These are phyloP conservation scores for Colletotrichum karsti DNA, from an alignment of 2,329 filamentous ascomycete genomes.

Conservation along the genomic window DNA sequence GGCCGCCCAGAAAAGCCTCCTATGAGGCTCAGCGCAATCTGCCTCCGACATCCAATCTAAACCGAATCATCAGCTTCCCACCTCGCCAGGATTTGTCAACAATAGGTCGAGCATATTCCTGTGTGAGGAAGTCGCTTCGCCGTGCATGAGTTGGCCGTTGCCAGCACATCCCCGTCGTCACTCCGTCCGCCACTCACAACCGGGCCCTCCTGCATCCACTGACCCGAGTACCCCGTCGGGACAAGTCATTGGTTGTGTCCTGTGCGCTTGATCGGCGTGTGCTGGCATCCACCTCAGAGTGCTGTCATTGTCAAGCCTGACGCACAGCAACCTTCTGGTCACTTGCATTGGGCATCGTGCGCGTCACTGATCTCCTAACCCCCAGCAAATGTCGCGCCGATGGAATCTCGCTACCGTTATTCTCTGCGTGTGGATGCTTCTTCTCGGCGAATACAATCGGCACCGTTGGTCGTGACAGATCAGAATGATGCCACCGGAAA, in stretches of 20 bases:
- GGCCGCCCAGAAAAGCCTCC: not conserved
- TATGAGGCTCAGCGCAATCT: not conserved
- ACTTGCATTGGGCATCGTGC: constrained; percentile 14
- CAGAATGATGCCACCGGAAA: constrained; percentile 1
- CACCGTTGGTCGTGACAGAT: not conserved
- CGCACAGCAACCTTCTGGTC: constrained; percentile 1
- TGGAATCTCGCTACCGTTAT: constrained; percentile 2
- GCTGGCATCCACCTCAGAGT: constrained; percentile 19
- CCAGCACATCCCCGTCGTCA: constrained; percentile 35
- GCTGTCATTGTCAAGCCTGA: constrained; percentile 24
- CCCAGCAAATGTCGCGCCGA: not conserved
- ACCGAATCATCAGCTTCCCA: not conserved
- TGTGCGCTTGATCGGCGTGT: constrained; percentile 24
- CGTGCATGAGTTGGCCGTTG: constrained; percentile 35
- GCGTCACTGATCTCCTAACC: not conserved
- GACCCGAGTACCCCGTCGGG: constrained; percentile 14
- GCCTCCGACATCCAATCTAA: constrained; percentile 10
- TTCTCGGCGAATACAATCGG: not conserved
- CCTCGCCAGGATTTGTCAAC: not conserved
- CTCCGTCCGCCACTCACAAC: constrained; percentile 23
- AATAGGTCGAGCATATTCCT: not conserved
- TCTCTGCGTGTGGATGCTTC: not conserved
- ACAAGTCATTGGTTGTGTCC: constrained; percentile 23
- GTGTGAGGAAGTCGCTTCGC: not conserved
- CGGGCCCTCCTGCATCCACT: constrained; percentile 24